Conservation (phyloP, 768 basidiomycete species). For the Termitomyces sp. region DNA sequence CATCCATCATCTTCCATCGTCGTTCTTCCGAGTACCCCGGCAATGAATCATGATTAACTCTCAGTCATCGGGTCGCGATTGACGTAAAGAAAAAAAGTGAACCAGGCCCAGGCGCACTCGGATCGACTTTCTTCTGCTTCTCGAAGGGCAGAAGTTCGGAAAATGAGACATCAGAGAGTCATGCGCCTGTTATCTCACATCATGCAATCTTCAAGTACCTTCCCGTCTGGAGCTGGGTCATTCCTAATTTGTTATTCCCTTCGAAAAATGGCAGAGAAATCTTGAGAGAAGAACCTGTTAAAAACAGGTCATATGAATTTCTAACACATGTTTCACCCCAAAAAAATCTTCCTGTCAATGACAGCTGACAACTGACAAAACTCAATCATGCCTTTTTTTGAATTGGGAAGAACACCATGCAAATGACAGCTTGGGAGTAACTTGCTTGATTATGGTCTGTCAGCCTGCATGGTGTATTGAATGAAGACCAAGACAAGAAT, state of each 20-base stretch:
- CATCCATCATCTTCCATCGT: not conserved
- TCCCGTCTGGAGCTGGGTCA: not conserved
- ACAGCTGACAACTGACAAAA: not conserved
- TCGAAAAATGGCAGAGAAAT: too few species aligned
- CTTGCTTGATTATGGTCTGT: not conserved
- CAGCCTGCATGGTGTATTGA: not conserved
- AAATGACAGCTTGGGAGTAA: slow-evolving; percentile 27
- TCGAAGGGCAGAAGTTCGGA: slow-evolving; percentile 24
- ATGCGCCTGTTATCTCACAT: not conserved
- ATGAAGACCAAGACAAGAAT: slow-evolving; percentile 29
- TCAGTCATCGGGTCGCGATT: slow-evolving; percentile 25
- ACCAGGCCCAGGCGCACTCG: slow-evolving; percentile 25
- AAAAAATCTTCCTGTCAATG: not conserved
- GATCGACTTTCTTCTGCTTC: slow-evolving; percentile 29
- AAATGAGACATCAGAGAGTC: slow-evolving; percentile 10
- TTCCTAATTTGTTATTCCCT: too few species aligned
- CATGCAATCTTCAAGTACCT: slow-evolving; percentile 17
- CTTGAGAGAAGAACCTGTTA: too few species aligned
- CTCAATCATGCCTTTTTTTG: not conserved
- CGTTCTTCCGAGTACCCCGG: slow-evolving; percentile 16
- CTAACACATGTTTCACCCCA: too few species aligned
- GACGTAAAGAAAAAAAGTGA: slow-evolving; percentile 27
- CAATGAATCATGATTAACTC: slow-evolving; percentile 23
- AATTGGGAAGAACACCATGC: slow-evolving; percentile 24
- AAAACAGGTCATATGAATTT: too few species aligned